Percentiles rank a stretch among this genome's conserved stretches.
phyloP scores from a whole-genome alignment of 495 filamentous ascomycete species.

The Penicillium ochrochloron region DNA sequence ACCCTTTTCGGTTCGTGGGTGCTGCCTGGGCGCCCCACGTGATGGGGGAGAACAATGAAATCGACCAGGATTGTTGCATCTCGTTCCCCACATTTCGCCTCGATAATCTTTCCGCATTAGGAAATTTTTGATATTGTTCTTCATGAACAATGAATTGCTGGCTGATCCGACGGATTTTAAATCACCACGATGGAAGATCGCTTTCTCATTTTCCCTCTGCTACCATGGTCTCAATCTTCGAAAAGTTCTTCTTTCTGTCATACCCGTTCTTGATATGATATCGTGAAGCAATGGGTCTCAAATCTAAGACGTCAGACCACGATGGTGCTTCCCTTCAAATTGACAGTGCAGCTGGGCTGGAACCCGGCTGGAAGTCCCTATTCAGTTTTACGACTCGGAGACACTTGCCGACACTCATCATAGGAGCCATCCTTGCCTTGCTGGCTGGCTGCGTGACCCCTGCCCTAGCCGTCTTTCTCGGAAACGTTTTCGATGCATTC shows the following conservation, averaged over 20 bases:
- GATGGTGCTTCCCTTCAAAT: not conserved
- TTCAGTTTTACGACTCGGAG: constrained; percentile 71
- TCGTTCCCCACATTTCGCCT: constrained; percentile 17
- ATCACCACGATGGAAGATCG: not conserved
- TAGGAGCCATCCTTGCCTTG: constrained; percentile 59
- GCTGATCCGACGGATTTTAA: not conserved
- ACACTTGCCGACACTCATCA: constrained; percentile 60
- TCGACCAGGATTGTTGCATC: constrained; percentile 14
- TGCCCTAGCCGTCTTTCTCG: constrained; percentile 70
- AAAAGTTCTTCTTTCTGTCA: not conserved
- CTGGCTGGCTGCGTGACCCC: constrained; percentile 67
- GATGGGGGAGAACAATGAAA: constrained; percentile 27
- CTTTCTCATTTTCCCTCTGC: not conserved
- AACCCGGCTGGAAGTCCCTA: constrained; percentile 55
- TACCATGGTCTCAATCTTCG: constrained; percentile 3
- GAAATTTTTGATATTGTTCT: constrained; percentile 23
- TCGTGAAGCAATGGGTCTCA: not conserved
- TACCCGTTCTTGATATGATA: not conserved
- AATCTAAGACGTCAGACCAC: constrained; percentile 3
- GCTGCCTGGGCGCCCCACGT: not conserved
- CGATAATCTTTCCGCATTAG: constrained; percentile 36
- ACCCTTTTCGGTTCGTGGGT: not conserved
- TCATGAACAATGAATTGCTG: constrained; percentile 8
- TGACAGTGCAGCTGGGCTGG: constrained; percentile 8
- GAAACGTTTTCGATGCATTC: constrained; percentile 75